These are phyloP conservation scores for Daphne laureola DNA, from an alignment of 441 rosid genomes.

Conservation along the genomic window DNA sequence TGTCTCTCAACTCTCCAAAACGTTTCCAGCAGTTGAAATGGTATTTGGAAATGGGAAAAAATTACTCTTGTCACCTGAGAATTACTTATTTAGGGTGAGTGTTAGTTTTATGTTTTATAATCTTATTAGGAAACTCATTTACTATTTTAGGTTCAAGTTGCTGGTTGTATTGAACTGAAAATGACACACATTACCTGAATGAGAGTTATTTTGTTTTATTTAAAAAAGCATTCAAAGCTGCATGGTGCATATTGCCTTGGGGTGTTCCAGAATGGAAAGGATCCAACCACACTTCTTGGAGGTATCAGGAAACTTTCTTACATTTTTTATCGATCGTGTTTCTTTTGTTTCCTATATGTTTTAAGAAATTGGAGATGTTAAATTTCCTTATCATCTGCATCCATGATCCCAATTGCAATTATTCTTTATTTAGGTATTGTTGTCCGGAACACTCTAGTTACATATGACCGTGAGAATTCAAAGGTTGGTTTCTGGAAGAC, in stretches of 20 bases:
- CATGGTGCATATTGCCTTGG: conserved; percentile 85
- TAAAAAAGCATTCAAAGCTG: conserved; percentile 76
- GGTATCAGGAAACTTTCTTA: conserved; percentile 31
- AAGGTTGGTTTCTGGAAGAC: conserved; percentile 95
- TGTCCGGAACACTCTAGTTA: conserved; percentile 81
- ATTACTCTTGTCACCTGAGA: conserved; percentile 72
- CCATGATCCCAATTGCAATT: conserved; percentile 7
- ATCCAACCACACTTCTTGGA: conserved; percentile 88
- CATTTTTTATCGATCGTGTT: no score
- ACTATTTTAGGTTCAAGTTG: conserved; percentile 3
- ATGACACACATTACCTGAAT: conserved; percentile 8
- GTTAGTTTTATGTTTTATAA: conserved; percentile 1
- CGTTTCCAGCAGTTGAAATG: conserved; percentile 72
- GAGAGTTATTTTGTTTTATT: conserved; percentile 11
- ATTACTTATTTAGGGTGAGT: conserved; percentile 78
- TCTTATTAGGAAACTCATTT: not conserved
- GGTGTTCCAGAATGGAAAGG: conserved; percentile 80
- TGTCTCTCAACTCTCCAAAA: conserved; percentile 42
- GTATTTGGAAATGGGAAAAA: conserved; percentile 62
- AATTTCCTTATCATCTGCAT: not conserved
- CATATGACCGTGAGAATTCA: conserved; percentile 75
- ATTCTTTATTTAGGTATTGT: conserved; percentile 47
- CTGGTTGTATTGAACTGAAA: not conserved
- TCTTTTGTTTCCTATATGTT: not conserved
- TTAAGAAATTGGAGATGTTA: not conserved